A percentile compares a stretch with the other conserved stretches of the same genome.
phyloP scores from a whole-genome alignment of 1,139 yeast species.

The Geotrichum fermentans region DNA sequence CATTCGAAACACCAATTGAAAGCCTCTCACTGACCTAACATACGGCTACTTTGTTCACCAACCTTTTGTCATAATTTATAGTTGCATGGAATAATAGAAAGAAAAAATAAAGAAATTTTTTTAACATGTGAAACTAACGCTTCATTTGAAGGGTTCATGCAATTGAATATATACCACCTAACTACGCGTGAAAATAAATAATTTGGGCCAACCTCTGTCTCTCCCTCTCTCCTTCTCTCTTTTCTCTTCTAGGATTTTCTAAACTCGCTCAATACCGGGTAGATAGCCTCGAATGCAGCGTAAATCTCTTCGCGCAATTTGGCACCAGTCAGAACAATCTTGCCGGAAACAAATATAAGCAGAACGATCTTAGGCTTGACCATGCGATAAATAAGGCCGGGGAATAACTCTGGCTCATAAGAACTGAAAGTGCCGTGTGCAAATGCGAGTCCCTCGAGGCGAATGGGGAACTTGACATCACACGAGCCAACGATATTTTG shows the following conservation, averaged over 20 bases:
- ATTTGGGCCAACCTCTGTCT: too few relatives aligned
- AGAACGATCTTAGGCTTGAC: conserved; percentile 96
- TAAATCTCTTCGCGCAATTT: conserved; percentile 97
- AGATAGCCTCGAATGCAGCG: conserved; percentile 95
- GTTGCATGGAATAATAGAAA: neutral
- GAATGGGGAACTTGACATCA: conserved; percentile 95
- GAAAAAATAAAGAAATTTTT: neutral
- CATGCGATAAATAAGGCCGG: conserved; percentile 98
- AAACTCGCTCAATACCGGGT: conserved; percentile 97
- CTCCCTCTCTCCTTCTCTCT: too few relatives aligned
- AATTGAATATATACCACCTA: too few relatives aligned
- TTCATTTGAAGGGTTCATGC: too few relatives aligned
- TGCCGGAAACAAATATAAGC: conserved; percentile 92
- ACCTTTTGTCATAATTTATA: too few relatives aligned
- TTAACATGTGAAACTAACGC: too few relatives aligned
- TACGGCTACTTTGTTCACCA: too few relatives aligned
- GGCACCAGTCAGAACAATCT: conserved; percentile 96
- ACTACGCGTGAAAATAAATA: too few relatives aligned
- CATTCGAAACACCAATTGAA: neutral
- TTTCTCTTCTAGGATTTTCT: conserved; percentile 56
- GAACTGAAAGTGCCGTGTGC: conserved; percentile 98
- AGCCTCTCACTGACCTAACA: neutral
- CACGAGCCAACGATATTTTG: conserved; percentile 94
- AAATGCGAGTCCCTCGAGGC: conserved; percentile 94
- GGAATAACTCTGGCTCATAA: conserved; percentile 97